Percentiles rank a stretch among this genome's conserved stretches.
phyloP scores from a whole-genome alignment of 2,329 filamentous ascomycete genomes.

The Myriosclerotinia duriaeana region DNA sequence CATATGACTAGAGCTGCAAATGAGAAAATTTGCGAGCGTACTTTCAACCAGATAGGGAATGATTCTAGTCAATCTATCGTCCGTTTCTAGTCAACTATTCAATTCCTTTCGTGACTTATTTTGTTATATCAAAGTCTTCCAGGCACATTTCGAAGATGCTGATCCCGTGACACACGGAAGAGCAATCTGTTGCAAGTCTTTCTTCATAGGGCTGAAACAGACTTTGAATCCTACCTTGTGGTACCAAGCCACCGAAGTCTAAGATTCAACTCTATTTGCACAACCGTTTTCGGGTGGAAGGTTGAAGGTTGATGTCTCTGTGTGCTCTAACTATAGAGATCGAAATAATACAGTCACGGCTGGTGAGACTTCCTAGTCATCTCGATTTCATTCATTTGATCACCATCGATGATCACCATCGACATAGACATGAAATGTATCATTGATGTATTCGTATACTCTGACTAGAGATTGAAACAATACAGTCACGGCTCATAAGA shows the following conservation, averaged over 20 bases:
- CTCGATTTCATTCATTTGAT: too few relatives aligned
- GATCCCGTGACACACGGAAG: background rate
- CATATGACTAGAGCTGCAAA: background rate
- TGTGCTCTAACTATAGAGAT: background rate
- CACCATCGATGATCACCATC: too few relatives aligned
- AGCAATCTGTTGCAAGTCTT: conserved; percentile 5
- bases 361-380: too few relatives aligned
- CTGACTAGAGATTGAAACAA: too few relatives aligned
- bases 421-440: too few relatives aligned
- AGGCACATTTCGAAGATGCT: background rate
- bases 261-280: background rate
- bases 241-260: background rate
- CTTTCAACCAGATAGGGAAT: background rate
- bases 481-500: too few relatives aligned
- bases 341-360: too few relatives aligned
- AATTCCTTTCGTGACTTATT: background rate
- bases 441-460: too few relatives aligned
- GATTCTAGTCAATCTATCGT: too few relatives aligned
- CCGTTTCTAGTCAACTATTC: background rate
- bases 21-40: background rate
- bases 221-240: conserved; percentile 2
- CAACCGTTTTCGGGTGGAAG: background rate
- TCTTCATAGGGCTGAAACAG: conserved; percentile 17
- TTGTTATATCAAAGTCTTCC: background rate
- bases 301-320: background rate